A percentile compares a stretch with the other conserved stretches of the same genome.
phyloP scores from a whole-genome alignment of 2,329 filamentous ascomycete genomes.

The Calonectria pseudoturangicola region DNA sequence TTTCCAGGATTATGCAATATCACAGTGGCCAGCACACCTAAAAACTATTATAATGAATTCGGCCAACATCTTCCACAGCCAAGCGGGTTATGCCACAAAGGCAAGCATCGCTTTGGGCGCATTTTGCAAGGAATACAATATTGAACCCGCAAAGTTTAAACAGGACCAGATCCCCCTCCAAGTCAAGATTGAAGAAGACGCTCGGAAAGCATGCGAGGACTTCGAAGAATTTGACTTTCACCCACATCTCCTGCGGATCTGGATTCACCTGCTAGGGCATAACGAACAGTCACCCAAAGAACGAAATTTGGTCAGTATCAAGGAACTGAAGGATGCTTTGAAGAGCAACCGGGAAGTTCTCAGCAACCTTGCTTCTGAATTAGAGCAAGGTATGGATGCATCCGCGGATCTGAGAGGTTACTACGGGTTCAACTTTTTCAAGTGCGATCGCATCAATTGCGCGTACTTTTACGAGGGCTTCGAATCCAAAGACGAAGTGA shows the following conservation, averaged over 20 bases:
- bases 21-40: constrained; percentile 60
- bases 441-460: constrained; percentile 64
- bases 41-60: constrained; percentile 44
- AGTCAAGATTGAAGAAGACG: not conserved
- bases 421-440: constrained; percentile 63
- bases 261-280: constrained; percentile 27
- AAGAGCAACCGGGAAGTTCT: constrained; percentile 38
- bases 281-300: constrained; percentile 26
- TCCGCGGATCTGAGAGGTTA: constrained; percentile 47
- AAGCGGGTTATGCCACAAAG: not conserved
- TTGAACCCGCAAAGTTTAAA: not conserved
- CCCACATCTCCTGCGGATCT: not conserved
- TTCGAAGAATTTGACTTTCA: constrained; percentile 1
- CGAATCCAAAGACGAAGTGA: constrained; percentile 52
- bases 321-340: constrained; percentile 50
- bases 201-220: not conserved
- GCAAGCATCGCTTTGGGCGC: not conserved
- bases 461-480: constrained; percentile 66
- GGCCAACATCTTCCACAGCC: not conserved
- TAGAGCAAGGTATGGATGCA: constrained; percentile 42
- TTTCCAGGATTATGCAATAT: constrained; percentile 62
- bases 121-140: not conserved
- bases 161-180: not conserved
- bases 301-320: constrained; percentile 34
- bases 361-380: constrained; percentile 51